Base-by-base conservation (phyloP, 495 filamentous ascomycete species). In the Staphylotrichum longicolle region DNA sequence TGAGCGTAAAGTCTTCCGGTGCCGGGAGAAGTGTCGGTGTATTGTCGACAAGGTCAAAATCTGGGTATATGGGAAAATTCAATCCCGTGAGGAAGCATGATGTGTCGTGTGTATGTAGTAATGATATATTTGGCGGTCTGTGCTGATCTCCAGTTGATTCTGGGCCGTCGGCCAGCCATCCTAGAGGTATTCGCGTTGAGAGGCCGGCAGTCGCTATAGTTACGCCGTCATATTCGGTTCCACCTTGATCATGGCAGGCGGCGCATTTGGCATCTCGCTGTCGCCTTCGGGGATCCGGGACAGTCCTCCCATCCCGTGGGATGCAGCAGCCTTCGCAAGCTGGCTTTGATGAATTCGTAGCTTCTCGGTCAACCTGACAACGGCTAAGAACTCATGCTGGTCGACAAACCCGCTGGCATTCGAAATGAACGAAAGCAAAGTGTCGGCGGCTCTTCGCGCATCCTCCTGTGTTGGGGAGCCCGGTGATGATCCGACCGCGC, bases 391-490 rank as follows among this genome's bases (percentile, higher is more conserved):
- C 63, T 98, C 94, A 70, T 91, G 86, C 37, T 91, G 87, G 67
- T 93, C 88, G 46, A 90, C 80, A 27, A 87, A 83, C 0, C 86
- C 83, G 1, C 83, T 85, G 2, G 83, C 86, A 49, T 87, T 84
- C 64, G 89, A 82, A 74, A 97, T 89, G 72, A 91, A 98, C 56
- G 80, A 88, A 75, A 96, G 84, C 1, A 98, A 82, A 11, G 93
- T 83, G 68, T 97, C 91, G 27, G 96, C 81, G 3, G 94, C 95
- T 41, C 84, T 83, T 34, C 87, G 81, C 1, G 94, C 94, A 70
- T 98, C 93, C 63, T 97, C 94, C 69, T 91, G 91, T 1, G 90
- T 93, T 0, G 93, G 92, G 0, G 88, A 87, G n/a, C 78, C 76
- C 2, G 78, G 81, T 37, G 78, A 78, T 2, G 78, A 82, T 4